A percentile compares a stretch with the other conserved stretches of the same genome.
These are phyloP conservation scores for Entomortierella parvispora DNA, from an alignment of 192 early-diverging fungal genomes.

Conservation along the genomic window DNA sequence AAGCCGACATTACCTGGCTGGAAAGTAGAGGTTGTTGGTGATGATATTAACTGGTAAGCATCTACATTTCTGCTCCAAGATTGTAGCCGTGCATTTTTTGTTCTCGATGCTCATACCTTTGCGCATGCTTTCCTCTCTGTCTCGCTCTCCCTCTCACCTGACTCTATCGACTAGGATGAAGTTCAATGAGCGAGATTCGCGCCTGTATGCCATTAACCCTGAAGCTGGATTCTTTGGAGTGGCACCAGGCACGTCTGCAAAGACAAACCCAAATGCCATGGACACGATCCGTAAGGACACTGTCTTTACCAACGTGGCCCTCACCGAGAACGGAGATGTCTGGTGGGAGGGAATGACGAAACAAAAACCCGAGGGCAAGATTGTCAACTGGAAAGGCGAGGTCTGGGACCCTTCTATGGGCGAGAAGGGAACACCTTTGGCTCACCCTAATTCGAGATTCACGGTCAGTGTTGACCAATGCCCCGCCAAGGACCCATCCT, in stretches of 20 bases:
- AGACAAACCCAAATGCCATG: conserved; percentile 50
- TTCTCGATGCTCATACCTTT: background rate
- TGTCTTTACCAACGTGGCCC: conserved; percentile 44
- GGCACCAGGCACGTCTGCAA: conserved; percentile 45
- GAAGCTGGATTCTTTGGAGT: conserved; percentile 55
- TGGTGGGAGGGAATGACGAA: conserved; percentile 54
- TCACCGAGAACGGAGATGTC: conserved; percentile 37
- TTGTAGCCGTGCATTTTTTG: too few species aligned
- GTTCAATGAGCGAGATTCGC: conserved; percentile 32
- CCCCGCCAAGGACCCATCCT: conserved; percentile 41
- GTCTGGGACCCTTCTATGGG: conserved; percentile 46
- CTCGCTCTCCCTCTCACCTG: too few species aligned
- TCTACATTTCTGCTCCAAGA: background rate
- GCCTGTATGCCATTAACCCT: conserved; percentile 50
- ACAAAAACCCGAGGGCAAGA: conserved; percentile 32
- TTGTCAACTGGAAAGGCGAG: conserved; percentile 46
- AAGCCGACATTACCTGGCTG: conserved; percentile 46
- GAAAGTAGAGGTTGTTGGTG: conserved; percentile 49
- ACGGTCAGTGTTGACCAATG: conserved; percentile 44
- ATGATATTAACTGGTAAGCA: conserved; percentile 48
- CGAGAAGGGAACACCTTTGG: conserved; percentile 33
- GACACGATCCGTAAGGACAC: conserved; percentile 41
- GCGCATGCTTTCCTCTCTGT: background rate
- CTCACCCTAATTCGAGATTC: conserved; percentile 48
- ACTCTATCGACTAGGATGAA: conserved; percentile 25